Base-by-base conservation (phyloP, 306 rosid genomes). In the Carpinus fangiana region DNA sequence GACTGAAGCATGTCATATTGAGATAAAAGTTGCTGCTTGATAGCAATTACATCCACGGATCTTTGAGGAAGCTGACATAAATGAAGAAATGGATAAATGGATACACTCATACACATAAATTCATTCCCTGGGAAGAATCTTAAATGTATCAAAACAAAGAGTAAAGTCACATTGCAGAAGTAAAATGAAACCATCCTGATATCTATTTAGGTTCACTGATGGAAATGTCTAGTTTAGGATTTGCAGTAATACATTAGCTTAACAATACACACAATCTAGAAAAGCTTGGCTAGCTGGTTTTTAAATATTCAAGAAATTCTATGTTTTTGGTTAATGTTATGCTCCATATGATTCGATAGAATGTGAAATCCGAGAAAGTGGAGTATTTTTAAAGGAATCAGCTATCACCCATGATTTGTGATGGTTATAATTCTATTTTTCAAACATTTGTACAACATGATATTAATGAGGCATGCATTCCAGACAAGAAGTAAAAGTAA, bases 1-100 rank as follows among this genome's bases (percentile, higher is more conserved):
- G 93, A 84, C 80, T 90, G 97, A 65, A 95, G 92, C 83, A 88
- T 73, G 80, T 95, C 96, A 80, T 95, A 92, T 79, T 95, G 98
- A 75, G 98, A 88, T 85, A 95, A 78, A 85, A 95, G 97, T 54
- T 82, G 92, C 82, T 95, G 98, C 83, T 89, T 95, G 84, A 95
- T 89, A 3, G 91, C 91, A 86, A 80, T 83, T 71, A 82, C 82
- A 67, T 95, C 98, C 60, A 84, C 96, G 51, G 91, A 84, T 81
- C 91, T 76, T 81, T 86, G 98, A 7, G 98, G 98, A 85, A 95
- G 97, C 98, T 95, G 83, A 78, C 45, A 83, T 38, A 72, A 76
- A 0, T 65, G 51, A 48, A 56, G 12, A 38, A 73, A 82, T 14
- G 71, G 62, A n/a, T 50, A 76, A 82, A 81, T 65, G 69, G 62